Evolutionary conservation across 2,329 filamentous ascomycete species (phyloP).

Genomic region (Microcyclospora tardicrescens): DNA sequence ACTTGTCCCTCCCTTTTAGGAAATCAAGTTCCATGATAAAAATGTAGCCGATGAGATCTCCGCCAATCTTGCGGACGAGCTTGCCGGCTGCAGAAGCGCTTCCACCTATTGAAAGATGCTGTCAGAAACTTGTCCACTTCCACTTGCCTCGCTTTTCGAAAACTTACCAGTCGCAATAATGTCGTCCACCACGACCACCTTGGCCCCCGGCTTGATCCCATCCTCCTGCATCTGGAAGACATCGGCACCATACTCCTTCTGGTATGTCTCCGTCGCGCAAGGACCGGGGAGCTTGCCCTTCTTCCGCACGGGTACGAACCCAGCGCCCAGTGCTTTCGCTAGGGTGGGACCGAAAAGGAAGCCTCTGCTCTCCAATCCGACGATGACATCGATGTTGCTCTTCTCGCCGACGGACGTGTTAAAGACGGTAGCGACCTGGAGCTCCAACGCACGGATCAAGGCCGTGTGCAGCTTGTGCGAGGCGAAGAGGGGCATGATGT

Average conservation of each 20-base stretch:
- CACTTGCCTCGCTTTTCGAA: slow-evolving; percentile 2
- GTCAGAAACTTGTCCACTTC: background rate
- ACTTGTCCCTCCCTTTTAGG: slow-evolving; percentile 81
- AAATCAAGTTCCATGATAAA: slow-evolving; percentile 95
- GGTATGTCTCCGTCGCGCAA: slow-evolving; percentile 69
- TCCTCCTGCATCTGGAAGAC: slow-evolving; percentile 92
- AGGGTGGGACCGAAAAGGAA: slow-evolving; percentile 91
- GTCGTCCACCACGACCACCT: slow-evolving; percentile 87
- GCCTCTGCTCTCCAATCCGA: slow-evolving; percentile 85
- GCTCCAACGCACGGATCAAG: slow-evolving; percentile 72
- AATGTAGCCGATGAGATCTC: slow-evolving; percentile 73
- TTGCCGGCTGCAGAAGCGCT: slow-evolving; percentile 78
- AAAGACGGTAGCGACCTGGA: slow-evolving; percentile 59
- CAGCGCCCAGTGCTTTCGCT: slow-evolving; percentile 67
- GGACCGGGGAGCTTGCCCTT: slow-evolving; percentile 88
- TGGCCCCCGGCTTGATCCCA: slow-evolving; percentile 72
- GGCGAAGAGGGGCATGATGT: slow-evolving; percentile 93
- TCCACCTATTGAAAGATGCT: slow-evolving; percentile 49
- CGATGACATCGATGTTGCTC: slow-evolving; percentile 57
- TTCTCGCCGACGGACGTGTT: slow-evolving; percentile 22
- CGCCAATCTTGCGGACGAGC: slow-evolving; percentile 75
- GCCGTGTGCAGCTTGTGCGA: slow-evolving; percentile 58
- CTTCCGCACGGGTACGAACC: slow-evolving; percentile 90
- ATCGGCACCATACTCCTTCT: slow-evolving; percentile 94
- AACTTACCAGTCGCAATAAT: slow-evolving; percentile 91